phyloP scores from a whole-genome alignment of 768 basidiomycete species.

The Podaxis sp. region DNA sequence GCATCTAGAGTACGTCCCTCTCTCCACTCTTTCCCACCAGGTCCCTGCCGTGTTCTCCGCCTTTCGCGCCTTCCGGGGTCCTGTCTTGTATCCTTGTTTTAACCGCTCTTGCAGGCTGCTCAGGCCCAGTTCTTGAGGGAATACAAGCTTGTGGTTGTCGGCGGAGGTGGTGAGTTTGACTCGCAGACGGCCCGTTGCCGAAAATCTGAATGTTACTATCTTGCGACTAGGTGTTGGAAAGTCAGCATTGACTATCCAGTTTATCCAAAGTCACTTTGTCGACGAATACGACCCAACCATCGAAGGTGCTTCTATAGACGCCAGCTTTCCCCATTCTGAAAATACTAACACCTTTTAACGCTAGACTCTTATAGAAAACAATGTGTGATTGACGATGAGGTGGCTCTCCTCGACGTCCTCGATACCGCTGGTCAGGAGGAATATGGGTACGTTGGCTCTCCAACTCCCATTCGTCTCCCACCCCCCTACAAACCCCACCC shows the following conservation, averaged over 20 bases:
- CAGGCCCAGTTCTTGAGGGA: conserved; percentile 91
- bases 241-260: conserved; percentile 95
- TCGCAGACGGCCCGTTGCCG: not conserved
- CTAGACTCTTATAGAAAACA: conserved; percentile 96
- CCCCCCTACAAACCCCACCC: conserved; percentile 8
- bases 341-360: conserved; percentile 3
- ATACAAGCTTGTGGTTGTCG: conserved; percentile 98
- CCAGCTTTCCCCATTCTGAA: not conserved
- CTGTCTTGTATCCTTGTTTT: conserved; percentile 7
- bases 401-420: conserved; percentile 93
- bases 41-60: conserved; percentile 4
- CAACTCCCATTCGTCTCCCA: not conserved
- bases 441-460: conserved; percentile 72
- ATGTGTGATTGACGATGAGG: conserved; percentile 97
- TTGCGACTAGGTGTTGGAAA: conserved; percentile 44
- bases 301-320: conserved; percentile 52
- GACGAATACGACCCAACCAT: conserved; percentile 96
- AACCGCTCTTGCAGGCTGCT: conserved; percentile 14
- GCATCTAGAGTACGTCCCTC: conserved; percentile 11
- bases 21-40: not conserved
- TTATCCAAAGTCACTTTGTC: conserved; percentile 94
- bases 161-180: conserved; percentile 74
- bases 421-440: conserved; percentile 99
- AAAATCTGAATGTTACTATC: not conserved
- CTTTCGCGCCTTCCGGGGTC: not conserved